phyloP scores from a whole-genome alignment of 2,329 filamentous ascomycete species.

The Epichloe bromicola region DNA sequence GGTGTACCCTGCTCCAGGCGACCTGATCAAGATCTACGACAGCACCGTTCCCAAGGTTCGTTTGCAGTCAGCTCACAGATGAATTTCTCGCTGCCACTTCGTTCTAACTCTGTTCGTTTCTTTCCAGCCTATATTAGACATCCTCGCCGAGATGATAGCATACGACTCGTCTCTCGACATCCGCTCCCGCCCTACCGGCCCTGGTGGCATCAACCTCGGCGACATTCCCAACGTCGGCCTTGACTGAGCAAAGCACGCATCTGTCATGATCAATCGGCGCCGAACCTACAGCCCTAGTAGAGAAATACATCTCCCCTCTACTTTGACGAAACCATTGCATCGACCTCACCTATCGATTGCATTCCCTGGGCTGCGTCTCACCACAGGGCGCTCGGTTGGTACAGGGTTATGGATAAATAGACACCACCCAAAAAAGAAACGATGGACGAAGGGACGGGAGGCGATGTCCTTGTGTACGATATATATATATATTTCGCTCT shows the following conservation, averaged over 20 bases:
- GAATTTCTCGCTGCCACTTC: neutral
- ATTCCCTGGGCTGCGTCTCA: neutral
- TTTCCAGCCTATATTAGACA: conserved; percentile 71
- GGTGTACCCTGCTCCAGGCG: conserved; percentile 87
- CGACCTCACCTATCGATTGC: neutral
- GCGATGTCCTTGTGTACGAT: conserved; percentile 23
- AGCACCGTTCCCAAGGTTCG: conserved; percentile 90
- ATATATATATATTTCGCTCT: conserved; percentile 21
- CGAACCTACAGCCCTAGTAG: neutral
- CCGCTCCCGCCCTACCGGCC: conserved; percentile 24
- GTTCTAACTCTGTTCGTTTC: neutral
- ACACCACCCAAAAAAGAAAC: neutral
- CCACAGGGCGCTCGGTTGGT: neutral
- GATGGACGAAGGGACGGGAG: neutral
- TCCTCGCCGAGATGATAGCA: conserved; percentile 96
- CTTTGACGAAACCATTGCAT: neutral
- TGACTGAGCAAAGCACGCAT: conserved; percentile 27
- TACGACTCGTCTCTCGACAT: conserved; percentile 65
- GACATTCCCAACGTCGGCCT: conserved; percentile 40
- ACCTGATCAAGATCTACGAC: conserved; percentile 94
- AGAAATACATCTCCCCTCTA: neutral
- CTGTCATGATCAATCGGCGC: neutral
- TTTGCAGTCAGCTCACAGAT: neutral
- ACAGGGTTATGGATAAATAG: neutral
- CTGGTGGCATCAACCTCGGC: conserved; percentile 28